Percentiles rank a stretch among this genome's conserved stretches.
phyloP scores from a whole-genome alignment of 495 filamentous ascomycete species.

The Penicillium macrosclerotiorum region DNA sequence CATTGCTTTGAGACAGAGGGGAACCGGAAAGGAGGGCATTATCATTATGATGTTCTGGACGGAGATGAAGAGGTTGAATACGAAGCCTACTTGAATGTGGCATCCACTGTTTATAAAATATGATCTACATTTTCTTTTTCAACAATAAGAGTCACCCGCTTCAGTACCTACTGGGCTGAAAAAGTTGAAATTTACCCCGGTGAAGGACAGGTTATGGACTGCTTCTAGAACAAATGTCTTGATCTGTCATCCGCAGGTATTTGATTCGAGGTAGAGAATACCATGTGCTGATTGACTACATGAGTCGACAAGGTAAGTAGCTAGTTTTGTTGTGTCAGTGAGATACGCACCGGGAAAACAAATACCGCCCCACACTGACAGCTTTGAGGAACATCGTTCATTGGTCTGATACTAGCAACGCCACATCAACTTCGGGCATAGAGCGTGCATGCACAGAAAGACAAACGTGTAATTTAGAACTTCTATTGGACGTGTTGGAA shows the following conservation, averaged over 20 bases:
- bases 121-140: conserved; percentile 27
- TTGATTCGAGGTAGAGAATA: too few relatives aligned
- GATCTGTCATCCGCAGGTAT: too few relatives aligned
- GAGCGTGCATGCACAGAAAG: background rate
- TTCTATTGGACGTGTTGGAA: background rate
- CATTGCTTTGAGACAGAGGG: conserved; percentile 39
- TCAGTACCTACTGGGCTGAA: background rate
- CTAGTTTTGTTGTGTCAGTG: too few relatives aligned
- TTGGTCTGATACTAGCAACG: background rate
- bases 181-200: too few relatives aligned
- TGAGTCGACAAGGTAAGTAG: too few relatives aligned
- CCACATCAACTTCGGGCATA: background rate
- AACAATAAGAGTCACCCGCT: background rate
- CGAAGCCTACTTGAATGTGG: conserved; percentile 40
- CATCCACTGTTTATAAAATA: conserved; percentile 34
- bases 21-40: conserved; percentile 31
- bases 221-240: too few relatives aligned
- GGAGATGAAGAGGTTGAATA: conserved; percentile 33
- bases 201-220: too few relatives aligned
- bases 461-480: background rate
- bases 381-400: background rate
- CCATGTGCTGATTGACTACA: too few relatives aligned
- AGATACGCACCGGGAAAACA: too few relatives aligned
- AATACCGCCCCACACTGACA: background rate
- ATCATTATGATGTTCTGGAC: conserved; percentile 36